Conservation (phyloP, 2,329 filamentous ascomycete genomes). For the Exophiala sp. region DNA sequence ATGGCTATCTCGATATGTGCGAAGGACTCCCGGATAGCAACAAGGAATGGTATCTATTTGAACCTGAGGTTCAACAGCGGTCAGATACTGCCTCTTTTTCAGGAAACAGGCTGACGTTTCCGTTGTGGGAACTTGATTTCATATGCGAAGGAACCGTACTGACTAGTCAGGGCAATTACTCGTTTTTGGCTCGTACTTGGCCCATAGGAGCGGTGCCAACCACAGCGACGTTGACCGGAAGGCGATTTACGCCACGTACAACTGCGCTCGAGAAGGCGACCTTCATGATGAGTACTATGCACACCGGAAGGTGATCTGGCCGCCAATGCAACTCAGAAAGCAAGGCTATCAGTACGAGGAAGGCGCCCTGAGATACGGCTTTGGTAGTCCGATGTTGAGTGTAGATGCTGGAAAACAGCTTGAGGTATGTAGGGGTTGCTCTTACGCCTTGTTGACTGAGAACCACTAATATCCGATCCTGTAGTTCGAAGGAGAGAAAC, state of each 20-base stretch:
- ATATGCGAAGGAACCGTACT: too few species aligned
- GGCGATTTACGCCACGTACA: constrained; percentile 45
- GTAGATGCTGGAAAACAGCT: constrained; percentile 27
- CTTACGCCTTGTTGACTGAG: too few species aligned
- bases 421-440: not conserved
- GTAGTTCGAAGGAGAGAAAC: not conserved
- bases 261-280: constrained; percentile 39
- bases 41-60: too few species aligned
- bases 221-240: constrained; percentile 35
- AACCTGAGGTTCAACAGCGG: too few species aligned
- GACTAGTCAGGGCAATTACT: constrained; percentile 33
- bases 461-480: not conserved
- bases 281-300: constrained; percentile 43
- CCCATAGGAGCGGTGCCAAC: constrained; percentile 39
- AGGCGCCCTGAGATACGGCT: constrained; percentile 36
- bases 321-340: constrained; percentile 39
- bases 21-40: too few species aligned
- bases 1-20: too few species aligned
- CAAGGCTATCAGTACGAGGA: constrained; percentile 36
- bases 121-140: too few species aligned
- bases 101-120: too few species aligned
- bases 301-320: constrained; percentile 40
- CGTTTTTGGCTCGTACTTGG: constrained; percentile 41
- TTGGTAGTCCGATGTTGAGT: constrained; percentile 40
- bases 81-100: too few species aligned